Evolutionary conservation across 768 basidiomycete genomes (phyloP), one percentile per base, ranked within the genome.

Genomic region (Serendipita sp.): DNA sequence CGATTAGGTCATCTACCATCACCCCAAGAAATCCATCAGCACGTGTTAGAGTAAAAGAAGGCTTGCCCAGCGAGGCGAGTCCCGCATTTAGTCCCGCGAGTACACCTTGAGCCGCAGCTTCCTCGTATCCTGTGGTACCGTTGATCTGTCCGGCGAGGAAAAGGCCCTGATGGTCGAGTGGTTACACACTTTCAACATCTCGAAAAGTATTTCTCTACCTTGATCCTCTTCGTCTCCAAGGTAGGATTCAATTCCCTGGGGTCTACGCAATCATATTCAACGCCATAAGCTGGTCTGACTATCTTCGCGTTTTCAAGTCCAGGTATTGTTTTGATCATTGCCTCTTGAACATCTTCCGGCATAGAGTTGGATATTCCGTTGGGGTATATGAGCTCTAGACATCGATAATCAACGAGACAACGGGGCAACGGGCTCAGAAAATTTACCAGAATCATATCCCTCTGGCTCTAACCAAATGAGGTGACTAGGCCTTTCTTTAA

Each of bases 111-210:
- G 89, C 90, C 1, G 89, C 92, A 1, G 92, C 92, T 75, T 95
- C 92, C 72, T 95, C 92, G 71, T 95, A 95, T 3, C 92, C 92
- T 1, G 92, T 95, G 0, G 92, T 95, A 10, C 88, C 88, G 68
- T 93, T 94, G 70, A 94, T 94, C 73, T 94, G 91, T 2, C 91
- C 91, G 0, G 90, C 89, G 23, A 94, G 81, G 74, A 88, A 94
- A 2, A 94, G 79, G 1, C 91, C 91, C 82, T 88, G 52, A 10
- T 48, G 28, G 32, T 1, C 34, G 1, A 44, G 35, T 3, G 46
- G 30, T 18, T 32, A 41, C 7, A 41, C 18, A 45, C 35, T 44
- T 23, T 28, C 23, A 65, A 64, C 41, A 35, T n/a, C 36, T 65
- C 52, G 16, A 2, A 13, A 38, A 15, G 60, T n/a, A 16, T 58